These are phyloP conservation scores for Ascomycota sp. DNA, from an alignment of 2,329 filamentous ascomycete genomes.

Conservation along the genomic window DNA sequence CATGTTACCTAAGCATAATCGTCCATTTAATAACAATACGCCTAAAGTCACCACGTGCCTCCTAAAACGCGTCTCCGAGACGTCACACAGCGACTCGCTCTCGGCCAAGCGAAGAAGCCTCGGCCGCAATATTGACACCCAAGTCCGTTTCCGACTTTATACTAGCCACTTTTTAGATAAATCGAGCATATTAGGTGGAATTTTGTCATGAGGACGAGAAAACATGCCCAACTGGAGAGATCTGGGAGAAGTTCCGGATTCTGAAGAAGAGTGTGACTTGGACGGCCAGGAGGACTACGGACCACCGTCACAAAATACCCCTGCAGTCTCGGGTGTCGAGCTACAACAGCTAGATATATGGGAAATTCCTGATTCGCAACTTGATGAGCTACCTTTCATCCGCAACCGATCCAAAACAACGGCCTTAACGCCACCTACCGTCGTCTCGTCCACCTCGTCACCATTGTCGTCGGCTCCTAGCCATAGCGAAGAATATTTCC, in stretches of 20 bases:
- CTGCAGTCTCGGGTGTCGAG: background rate
- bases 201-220: constrained; percentile 9
- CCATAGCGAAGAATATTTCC: constrained; percentile 8
- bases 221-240: constrained; percentile 28
- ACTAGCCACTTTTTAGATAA: too few relatives aligned
- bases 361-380: constrained; percentile 15
- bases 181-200: too few relatives aligned
- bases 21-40: too few relatives aligned
- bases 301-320: background rate
- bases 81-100: too few relatives aligned
- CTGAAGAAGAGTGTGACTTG: too few relatives aligned
- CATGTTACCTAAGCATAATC: too few relatives aligned
- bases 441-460: constrained; percentile 9
- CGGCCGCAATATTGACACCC: too few relatives aligned
- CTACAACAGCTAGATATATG: constrained; percentile 9
- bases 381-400: constrained; percentile 4
- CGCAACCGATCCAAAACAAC: constrained; percentile 1
- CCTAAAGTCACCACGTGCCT: too few relatives aligned
- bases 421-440: background rate
- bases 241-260: constrained; percentile 27
- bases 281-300: constrained; percentile 10
- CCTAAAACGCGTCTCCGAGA: too few relatives aligned
- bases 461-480: constrained; percentile 14
- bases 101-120: too few relatives aligned
- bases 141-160: too few relatives aligned